Evolutionary conservation across 106 monocot genomes (phyloP), one percentile per base, ranked within the genome.

Genomic region (Vanilla planifolia): DNA sequence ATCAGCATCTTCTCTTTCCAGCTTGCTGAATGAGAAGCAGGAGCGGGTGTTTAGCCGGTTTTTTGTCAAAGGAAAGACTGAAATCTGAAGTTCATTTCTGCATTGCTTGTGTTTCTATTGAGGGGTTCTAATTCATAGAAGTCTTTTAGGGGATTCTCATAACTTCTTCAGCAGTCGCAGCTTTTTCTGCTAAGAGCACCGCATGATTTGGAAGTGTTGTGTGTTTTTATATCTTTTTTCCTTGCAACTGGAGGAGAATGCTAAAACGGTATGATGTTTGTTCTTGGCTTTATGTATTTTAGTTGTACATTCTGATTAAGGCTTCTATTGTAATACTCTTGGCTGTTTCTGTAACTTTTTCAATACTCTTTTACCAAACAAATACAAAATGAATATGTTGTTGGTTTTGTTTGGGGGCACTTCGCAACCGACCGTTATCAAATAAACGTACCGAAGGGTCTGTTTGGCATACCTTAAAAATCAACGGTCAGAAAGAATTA

Each of bases 41-140:
- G 81, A 77, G 9, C 79, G 75, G 0, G 89, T 85, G 3, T 80
- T 94, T n/a, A 72, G 80, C 58, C 69, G 91, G 63, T 96, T 96
- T 42, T 96, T 96, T 66, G 76, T 79, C 0, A 96, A 84, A 56
- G 78, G 71, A 46, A 87, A 73, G 72, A 68, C 57, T 39, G 77
- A 77, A 13, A 6, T 53, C n/a, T 53, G n/a, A 27, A 53, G 22
- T 29, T 53, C 2, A 6, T 14, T 53, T 15, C 16, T 9, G 53
- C 5, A 3, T n/a, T 53, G 28, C 23, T 48, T 7, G 7, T 1
- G 3, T 0, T 24, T 48, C 4, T 22, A 6, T 4, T 19, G 48
- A 22, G 7, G 3, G 21, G 21, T 23, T 53, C 13, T 53, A n/a
- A 30, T 53, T 53, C 53, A 28, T 53, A 20, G 53, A 53, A 16